A percentile compares a stretch with the other conserved stretches of the same genome.
Conservation (phyloP, 2,329 filamentous ascomycete genomes). For the Colletotrichum musae region DNA sequence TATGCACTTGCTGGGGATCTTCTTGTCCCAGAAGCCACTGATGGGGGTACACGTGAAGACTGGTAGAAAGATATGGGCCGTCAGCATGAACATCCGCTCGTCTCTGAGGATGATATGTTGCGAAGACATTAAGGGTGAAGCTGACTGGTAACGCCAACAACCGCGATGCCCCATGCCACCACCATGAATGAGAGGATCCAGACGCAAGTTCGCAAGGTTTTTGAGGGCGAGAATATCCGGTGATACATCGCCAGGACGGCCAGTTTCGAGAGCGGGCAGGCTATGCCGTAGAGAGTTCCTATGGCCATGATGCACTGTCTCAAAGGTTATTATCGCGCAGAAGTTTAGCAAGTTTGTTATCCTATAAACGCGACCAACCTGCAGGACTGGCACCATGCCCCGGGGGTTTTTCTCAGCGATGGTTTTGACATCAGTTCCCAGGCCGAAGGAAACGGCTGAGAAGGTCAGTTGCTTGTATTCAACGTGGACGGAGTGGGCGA, state of each 20-base stretch:
- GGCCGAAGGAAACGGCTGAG: slow-evolving; percentile 1
- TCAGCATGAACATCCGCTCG: neutral
- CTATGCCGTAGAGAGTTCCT: slow-evolving; percentile 10
- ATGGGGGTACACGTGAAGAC: neutral
- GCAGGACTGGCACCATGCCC: slow-evolving; percentile 8
- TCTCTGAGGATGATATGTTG: neutral
- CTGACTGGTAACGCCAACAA: slow-evolving; percentile 1
- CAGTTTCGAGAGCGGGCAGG: slow-evolving; percentile 16
- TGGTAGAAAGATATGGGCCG: neutral
- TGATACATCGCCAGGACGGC: slow-evolving; percentile 20
- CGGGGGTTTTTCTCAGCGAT: neutral
- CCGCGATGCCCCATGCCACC: slow-evolving; percentile 11
- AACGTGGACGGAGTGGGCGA: accelerated
- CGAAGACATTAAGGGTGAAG: neutral
- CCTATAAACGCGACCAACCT: neutral
- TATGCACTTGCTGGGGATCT: slow-evolving; percentile 4
- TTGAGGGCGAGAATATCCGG: slow-evolving; percentile 26
- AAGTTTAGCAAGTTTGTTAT: too few relatives aligned
- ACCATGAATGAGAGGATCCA: slow-evolving; percentile 12
- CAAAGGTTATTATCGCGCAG: too few relatives aligned
- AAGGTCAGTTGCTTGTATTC: neutral
- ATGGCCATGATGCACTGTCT: slow-evolving; percentile 9
- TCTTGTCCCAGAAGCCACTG: neutral
- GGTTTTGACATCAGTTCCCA: slow-evolving; percentile 6
- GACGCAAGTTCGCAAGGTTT: neutral